Evolutionary conservation across 768 basidiomycete genomes (phyloP).

Genomic region (Xerocomellus dryophilus): DNA sequence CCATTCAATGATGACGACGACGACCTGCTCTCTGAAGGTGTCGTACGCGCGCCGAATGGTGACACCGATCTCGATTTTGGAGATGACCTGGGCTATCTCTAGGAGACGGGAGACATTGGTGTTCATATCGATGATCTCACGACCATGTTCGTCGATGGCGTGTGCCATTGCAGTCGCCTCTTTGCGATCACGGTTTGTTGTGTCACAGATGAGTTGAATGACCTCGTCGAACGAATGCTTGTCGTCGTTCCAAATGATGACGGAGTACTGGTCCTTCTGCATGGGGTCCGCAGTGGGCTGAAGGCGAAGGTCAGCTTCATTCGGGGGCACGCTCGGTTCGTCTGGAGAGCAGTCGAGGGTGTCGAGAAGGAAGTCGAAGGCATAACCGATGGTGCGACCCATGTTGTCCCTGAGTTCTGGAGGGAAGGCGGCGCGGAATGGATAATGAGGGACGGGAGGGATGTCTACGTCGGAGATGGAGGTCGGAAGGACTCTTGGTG

Average conservation of each 20-base stretch:
- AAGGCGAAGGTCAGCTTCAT: constrained; percentile 66
- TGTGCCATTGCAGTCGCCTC: constrained; percentile 57
- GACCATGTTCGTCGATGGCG: constrained; percentile 72
- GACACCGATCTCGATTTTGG: constrained; percentile 88
- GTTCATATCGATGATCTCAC: constrained; percentile 81
- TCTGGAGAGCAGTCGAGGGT: constrained; percentile 81
- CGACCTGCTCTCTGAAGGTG: constrained; percentile 84
- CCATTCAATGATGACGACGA: constrained; percentile 83
- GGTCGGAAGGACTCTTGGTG: constrained; percentile 42
- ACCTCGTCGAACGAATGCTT: constrained; percentile 93
- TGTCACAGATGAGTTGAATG: constrained; percentile 64
- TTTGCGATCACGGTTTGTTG: constrained; percentile 46
- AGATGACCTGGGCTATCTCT: constrained; percentile 73
- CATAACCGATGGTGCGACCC: constrained; percentile 68
- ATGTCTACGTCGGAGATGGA: constrained; percentile 46
- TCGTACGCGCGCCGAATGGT: constrained; percentile 85
- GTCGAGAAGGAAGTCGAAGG: constrained; percentile 79
- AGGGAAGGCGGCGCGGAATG: constrained; percentile 54
- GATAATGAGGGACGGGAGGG: constrained; percentile 59
- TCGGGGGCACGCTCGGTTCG: constrained; percentile 63
- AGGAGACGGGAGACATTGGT: constrained; percentile 51
- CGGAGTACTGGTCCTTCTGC: constrained; percentile 74
- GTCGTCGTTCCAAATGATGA: constrained; percentile 96
- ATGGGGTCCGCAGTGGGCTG: constrained; percentile 78
- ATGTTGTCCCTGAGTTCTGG: constrained; percentile 72